These are phyloP conservation scores for Naematelia encephala DNA, from an alignment of 768 basidiomycete genomes.

Conservation along the genomic window DNA sequence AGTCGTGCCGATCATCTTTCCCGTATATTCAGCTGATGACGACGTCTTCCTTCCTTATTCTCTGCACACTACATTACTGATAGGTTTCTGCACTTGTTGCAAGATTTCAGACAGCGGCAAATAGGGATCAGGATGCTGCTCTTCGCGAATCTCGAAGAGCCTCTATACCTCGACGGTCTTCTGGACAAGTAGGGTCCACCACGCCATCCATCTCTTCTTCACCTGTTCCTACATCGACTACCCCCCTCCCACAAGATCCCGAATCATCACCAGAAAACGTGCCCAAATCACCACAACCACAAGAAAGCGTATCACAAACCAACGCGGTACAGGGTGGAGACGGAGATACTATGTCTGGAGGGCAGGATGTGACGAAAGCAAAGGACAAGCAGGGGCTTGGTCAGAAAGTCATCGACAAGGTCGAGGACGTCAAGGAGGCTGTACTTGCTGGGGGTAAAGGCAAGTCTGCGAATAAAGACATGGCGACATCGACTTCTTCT, in stretches of 20 bases:
- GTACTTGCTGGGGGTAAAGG: neutral
- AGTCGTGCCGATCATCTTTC: too few species aligned
- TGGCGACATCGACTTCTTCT: neutral
- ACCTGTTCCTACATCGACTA: neutral
- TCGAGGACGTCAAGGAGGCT: neutral
- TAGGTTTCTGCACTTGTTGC: constrained; percentile 43
- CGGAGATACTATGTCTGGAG: too few species aligned
- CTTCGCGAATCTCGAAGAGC: constrained; percentile 1
- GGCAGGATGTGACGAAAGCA: neutral
- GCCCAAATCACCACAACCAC: too few species aligned
- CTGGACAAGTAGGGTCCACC: neutral
- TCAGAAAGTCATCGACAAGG: neutral
- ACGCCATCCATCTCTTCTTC: constrained; percentile 11
- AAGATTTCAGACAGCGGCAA: constrained; percentile 40
- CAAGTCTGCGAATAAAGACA: neutral
- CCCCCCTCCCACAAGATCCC: neutral
- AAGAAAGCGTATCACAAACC: too few species aligned
- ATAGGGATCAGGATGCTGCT: constrained; percentile 23
- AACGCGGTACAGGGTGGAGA: too few species aligned
- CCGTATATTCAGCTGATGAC: too few species aligned
- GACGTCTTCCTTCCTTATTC: too few species aligned
- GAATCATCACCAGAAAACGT: too few species aligned
- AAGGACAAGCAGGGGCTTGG: neutral
- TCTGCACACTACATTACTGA: too few species aligned
- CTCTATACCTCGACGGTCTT: constrained; percentile 2